Conservation (phyloP, 306 rosid genomes). For the Rosa persica region DNA sequence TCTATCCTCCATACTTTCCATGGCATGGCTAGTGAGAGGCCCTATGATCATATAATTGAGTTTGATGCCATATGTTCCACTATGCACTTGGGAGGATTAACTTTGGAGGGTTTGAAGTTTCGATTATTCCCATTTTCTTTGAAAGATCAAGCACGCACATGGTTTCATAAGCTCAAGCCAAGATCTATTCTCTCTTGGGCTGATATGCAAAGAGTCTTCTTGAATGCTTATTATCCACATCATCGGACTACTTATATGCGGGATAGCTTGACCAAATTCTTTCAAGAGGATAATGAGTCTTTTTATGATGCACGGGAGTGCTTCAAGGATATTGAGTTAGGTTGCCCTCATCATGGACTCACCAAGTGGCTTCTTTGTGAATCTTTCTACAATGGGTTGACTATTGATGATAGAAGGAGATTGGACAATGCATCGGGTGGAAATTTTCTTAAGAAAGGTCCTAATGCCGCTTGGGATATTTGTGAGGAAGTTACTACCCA, state of each 20-base stretch:
- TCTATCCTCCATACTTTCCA: too few species aligned
- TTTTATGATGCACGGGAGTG: neutral
- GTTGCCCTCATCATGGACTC: neutral
- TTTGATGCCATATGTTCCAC: neutral
- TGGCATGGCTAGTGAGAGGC: neutral
- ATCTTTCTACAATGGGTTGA: neutral
- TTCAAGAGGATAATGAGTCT: neutral
- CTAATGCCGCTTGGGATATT: neutral
- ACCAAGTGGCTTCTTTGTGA: neutral
- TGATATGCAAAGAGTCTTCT: neutral
- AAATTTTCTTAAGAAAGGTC: neutral
- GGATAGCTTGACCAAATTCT: neutral
- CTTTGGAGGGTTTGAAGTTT: neutral
- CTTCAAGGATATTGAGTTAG: neutral
- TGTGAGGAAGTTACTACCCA: neutral
- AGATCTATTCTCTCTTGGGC: neutral
- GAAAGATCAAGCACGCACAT: neutral
- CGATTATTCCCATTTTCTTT: neutral
- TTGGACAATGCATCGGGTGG: neutral
- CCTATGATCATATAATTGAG: neutral
- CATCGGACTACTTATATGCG: neutral
- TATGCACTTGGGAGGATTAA: too few species aligned
- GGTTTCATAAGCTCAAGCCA: neutral
- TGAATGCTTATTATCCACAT: neutral
- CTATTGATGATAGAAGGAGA: neutral